phyloP scores from a whole-genome alignment of 768 basidiomycete species.

The Exidia glandulosa region DNA sequence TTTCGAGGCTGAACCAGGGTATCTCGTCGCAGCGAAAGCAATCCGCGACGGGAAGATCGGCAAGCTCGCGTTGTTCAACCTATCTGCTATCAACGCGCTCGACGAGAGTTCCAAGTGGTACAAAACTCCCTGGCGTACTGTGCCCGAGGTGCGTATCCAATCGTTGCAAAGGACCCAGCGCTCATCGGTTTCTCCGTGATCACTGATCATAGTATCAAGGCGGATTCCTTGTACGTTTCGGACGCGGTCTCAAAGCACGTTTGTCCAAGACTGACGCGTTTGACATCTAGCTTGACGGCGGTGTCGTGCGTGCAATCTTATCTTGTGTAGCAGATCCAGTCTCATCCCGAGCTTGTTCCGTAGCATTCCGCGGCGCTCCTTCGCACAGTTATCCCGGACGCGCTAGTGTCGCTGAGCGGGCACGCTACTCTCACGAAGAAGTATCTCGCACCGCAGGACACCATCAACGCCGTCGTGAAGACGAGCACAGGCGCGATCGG shows the following conservation, averaged over 20 bases:
- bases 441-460: slow-evolving; percentile 70
- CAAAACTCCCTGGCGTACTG: slow-evolving; percentile 73
- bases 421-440: slow-evolving; percentile 59
- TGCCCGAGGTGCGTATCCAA: slow-evolving; percentile 53
- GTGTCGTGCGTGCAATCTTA: slow-evolving; percentile 42
- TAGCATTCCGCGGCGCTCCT: slow-evolving; percentile 61
- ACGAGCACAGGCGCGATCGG: slow-evolving; percentile 43
- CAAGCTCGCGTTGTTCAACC: slow-evolving; percentile 55
- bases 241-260: slow-evolving; percentile 11
- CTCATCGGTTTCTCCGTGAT: slow-evolving; percentile 3
- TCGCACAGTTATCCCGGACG: slow-evolving; percentile 43
- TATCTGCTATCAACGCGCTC: slow-evolving; percentile 39
- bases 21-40: slow-evolving; percentile 32
- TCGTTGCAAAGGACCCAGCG: too few relatives aligned
- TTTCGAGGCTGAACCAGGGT: slow-evolving; percentile 57
- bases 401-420: slow-evolving; percentile 46
- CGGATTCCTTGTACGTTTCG: slow-evolving; percentile 59
- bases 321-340: slow-evolving; percentile 1
- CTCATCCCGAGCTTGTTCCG: not conserved
- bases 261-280: slow-evolving; percentile 3
- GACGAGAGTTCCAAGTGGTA: slow-evolving; percentile 62
- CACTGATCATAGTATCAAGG: slow-evolving; percentile 48
- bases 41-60: slow-evolving; percentile 59
- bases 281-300: slow-evolving; percentile 61
- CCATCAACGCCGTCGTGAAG: slow-evolving; percentile 47